Base-by-base conservation (phyloP, 2,329 filamentous ascomycete species). In the Hirsutella thompsonii region DNA sequence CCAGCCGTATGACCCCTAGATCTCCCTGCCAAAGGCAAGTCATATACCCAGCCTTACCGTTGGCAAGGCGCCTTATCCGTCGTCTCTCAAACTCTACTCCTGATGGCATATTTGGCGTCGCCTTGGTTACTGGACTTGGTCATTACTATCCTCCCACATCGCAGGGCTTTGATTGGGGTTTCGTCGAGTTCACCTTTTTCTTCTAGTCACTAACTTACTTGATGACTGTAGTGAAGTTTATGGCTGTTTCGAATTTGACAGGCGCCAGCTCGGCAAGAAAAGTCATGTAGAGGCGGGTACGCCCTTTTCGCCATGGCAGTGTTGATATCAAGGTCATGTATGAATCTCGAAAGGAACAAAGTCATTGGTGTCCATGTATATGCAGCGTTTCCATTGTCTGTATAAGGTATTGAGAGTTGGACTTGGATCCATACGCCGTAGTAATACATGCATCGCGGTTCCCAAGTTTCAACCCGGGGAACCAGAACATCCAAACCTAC, bases 31-130 rank as follows among this genome's bases (percentile, higher is more conserved):
- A 90, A 57, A 84, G 90, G 52, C 77, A 78, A 18, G 83, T 90
- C 84, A 90, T 56, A 80, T 92, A n/a, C n/a, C n/a, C n/a, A n/a
- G 65, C 84, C 84, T 11, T 92, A 90, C 60, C 72, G 90, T 18
- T 92, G 83, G 80, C 85, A 90, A 64, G 84, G 84, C 16, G 83
- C 84, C 8, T 69, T 92, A 30, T 88, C 82, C 19, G 85, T 92
- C 54, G 82, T 89, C 19, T 87, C 83, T 5, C 85, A 92, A 59
- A 83, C 82, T 2, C 67, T 92, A 14, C 68, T 92, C 35, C 76
- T 92, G 28, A 90, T 92, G 84, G 85, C 83, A 6, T 83, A 84
- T 14, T 87, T 81, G 14, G 84, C 90, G 77, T 88, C 80, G 8
- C 78, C 79, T 1, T 79, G 79, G 5, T 72, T 90, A 3, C 77